Evolutionary conservation across 2,329 filamentous ascomycete species (phyloP).

Genomic region (Fusarium sp.): DNA sequence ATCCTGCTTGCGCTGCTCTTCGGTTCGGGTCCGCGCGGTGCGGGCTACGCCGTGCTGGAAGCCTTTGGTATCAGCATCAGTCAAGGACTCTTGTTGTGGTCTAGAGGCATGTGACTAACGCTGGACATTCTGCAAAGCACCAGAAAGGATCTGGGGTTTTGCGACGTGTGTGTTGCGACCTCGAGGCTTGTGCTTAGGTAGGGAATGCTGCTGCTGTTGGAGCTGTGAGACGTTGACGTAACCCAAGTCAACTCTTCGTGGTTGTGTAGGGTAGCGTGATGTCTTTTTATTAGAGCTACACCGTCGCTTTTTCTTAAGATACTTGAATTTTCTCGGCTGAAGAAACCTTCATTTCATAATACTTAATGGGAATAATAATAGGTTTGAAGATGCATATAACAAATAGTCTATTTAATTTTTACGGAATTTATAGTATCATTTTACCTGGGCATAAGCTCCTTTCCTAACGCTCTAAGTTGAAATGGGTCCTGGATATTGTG

Average conservation of each 20-base stretch:
- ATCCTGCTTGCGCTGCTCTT: slow-evolving; percentile 77
- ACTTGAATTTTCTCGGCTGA: background rate
- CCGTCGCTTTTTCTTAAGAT: background rate
- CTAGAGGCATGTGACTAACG: slow-evolving; percentile 22
- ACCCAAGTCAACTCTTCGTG: slow-evolving; percentile 5
- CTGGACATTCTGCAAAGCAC: slow-evolving; percentile 35
- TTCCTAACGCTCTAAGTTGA: background rate
- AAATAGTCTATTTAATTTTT: background rate
- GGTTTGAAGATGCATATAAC: background rate
- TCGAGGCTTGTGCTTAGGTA: background rate
- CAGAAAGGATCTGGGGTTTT: background rate
- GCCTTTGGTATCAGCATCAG: slow-evolving; percentile 41
- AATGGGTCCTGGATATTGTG: background rate
- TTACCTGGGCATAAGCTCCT: background rate
- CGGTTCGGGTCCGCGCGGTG: slow-evolving; percentile 68
- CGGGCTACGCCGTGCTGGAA: slow-evolving; percentile 85
- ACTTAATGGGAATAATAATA: background rate
- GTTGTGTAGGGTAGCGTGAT: slow-evolving; percentile 23
- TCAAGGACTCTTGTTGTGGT: slow-evolving; percentile 8
- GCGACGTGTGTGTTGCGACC: background rate
- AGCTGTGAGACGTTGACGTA: background rate
- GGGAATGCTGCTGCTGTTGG: background rate
- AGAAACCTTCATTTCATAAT: background rate
- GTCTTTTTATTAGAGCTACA: background rate
- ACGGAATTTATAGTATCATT: background rate